Conservation (phyloP, 306 rosid species). For the Ormosia emarginata region DNA sequence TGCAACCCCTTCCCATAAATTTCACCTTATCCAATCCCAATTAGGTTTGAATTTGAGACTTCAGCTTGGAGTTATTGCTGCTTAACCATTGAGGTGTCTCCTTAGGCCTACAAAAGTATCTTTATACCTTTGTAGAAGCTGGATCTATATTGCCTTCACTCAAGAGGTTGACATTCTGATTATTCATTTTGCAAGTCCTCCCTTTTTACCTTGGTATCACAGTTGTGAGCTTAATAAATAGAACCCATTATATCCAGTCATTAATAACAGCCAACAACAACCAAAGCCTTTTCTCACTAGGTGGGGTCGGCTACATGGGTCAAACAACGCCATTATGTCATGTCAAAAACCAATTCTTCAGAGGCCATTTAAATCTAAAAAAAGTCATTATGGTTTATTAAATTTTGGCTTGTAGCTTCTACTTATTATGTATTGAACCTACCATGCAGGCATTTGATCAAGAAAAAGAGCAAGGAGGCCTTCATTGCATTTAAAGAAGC, state of each 20-base stretch:
- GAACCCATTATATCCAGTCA: background rate
- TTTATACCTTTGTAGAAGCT: background rate
- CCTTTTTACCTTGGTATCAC: slow-evolving; percentile 13
- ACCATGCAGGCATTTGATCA: slow-evolving; percentile 84
- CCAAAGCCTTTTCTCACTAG: background rate
- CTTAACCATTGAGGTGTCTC: background rate
- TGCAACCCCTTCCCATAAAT: background rate
- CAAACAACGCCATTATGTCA: background rate
- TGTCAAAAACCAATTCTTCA: background rate
- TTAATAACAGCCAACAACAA: background rate
- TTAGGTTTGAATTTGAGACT: background rate
- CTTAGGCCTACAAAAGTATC: background rate
- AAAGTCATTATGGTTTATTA: background rate
- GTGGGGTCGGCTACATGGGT: background rate
- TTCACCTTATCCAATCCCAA: background rate
- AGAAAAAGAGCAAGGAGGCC: slow-evolving; percentile 83
- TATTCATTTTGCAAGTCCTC: background rate
- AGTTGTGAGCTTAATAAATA: background rate
- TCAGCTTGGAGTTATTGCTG: slow-evolving; percentile 1
- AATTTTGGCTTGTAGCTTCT: slow-evolving; percentile 15
- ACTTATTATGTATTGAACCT: slow-evolving; percentile 25
- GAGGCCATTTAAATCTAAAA: background rate
- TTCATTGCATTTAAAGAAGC: slow-evolving; percentile 93
- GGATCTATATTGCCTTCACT: background rate
- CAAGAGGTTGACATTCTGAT: slow-evolving; percentile 1